These are phyloP conservation scores for Debaryomyces hansenii DNA, from an alignment of 805 yeast genomes.

Conservation along the genomic window DNA sequence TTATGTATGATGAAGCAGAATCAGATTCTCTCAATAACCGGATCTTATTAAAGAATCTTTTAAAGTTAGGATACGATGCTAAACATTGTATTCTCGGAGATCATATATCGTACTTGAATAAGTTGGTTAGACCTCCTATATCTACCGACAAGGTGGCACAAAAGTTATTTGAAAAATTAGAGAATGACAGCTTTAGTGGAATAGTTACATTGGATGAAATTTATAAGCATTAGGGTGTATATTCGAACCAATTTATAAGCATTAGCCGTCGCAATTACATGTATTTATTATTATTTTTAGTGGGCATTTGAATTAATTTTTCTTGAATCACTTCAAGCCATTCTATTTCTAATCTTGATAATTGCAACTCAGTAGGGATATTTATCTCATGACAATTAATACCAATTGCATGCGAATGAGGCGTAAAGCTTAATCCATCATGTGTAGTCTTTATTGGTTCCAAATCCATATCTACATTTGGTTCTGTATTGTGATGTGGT, in stretches of 20 bases:
- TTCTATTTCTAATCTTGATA: slow-evolving; percentile 25
- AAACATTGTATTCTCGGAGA: slow-evolving; percentile 44
- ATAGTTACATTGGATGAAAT: slow-evolving; percentile 47
- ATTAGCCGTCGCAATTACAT: not conserved
- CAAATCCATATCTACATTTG: not conserved
- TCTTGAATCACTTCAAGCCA: slow-evolving; percentile 24
- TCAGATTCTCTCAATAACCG: slow-evolving; percentile 32
- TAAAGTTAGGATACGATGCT: slow-evolving; percentile 44
- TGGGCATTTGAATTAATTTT: not conserved
- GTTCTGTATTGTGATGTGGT: not conserved
- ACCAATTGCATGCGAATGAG: slow-evolving; percentile 14
- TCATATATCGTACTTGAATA: slow-evolving; percentile 39
- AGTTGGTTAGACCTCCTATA: slow-evolving; percentile 58
- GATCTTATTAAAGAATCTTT: slow-evolving; percentile 38
- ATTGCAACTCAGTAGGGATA: slow-evolving; percentile 22
- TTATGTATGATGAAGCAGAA: slow-evolving; percentile 64
- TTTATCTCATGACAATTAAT: slow-evolving; percentile 14
- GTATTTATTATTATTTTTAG: not conserved
- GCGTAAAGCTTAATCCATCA: slow-evolving; percentile 13
- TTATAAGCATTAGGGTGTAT: not conserved
- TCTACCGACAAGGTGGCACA: slow-evolving; percentile 70
- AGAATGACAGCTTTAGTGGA: slow-evolving; percentile 52
- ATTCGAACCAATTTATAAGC: not conserved
- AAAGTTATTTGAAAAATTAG: slow-evolving; percentile 54
- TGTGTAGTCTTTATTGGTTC: not conserved